Evolutionary conservation across 2,329 filamentous ascomycete genomes (phyloP).

Genomic region (Harringtonia aguacate): DNA sequence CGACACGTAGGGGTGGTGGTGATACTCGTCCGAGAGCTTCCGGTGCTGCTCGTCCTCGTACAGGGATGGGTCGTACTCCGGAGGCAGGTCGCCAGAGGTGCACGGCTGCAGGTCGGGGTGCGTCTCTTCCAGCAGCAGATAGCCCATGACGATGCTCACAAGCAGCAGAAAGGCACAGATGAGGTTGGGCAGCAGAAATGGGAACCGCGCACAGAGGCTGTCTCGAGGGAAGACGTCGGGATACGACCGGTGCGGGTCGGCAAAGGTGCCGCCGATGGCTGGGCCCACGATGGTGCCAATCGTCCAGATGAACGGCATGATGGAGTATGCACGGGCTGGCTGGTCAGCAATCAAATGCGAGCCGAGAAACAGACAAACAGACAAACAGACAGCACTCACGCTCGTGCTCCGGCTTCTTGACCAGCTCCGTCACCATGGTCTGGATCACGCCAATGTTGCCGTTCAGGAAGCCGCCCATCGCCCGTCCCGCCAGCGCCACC

Average conservation of each 20-base stretch:
- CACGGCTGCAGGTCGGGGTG: constrained; percentile 65
- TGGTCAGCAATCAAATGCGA: constrained; percentile 8
- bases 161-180: constrained; percentile 69
- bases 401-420: constrained; percentile 75
- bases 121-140: constrained; percentile 74
- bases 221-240: constrained; percentile 57
- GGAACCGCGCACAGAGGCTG: constrained; percentile 65
- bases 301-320: constrained; percentile 93
- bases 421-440: constrained; percentile 85
- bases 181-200: constrained; percentile 83
- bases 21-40: no score
- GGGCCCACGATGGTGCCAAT: constrained; percentile 85
- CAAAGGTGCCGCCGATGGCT: constrained; percentile 78
- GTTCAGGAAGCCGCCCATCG: constrained; percentile 73
- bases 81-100: no score
- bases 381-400: constrained; percentile 41
- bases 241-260: constrained; percentile 65
- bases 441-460: constrained; percentile 88
- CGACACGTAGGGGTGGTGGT: constrained; percentile 36
- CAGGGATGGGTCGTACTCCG: no score
- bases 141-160: constrained; percentile 70
- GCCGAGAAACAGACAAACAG: neutral
- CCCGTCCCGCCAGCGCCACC: constrained; percentile 66
- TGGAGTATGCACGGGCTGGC: constrained; percentile 68
- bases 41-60: no score